These are phyloP conservation scores for Neonectria coccinea DNA, from an alignment of 2,329 filamentous ascomycete species.

Conservation along the genomic window DNA sequence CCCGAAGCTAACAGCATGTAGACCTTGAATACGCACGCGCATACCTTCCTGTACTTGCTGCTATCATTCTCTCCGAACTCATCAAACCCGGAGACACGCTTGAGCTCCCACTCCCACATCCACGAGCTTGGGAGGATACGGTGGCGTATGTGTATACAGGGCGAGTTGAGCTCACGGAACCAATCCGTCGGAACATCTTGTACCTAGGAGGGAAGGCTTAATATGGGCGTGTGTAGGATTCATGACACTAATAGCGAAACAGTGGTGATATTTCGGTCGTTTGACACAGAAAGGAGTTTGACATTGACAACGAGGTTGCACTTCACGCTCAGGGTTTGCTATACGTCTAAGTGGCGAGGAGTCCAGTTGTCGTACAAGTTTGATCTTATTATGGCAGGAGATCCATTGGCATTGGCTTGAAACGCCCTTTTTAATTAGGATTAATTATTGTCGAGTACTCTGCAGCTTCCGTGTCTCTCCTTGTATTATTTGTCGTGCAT, in stretches of 20 bases:
- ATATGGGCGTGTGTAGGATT: conserved; percentile 1
- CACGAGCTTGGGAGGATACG: conserved; percentile 67
- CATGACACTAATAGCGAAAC: no score
- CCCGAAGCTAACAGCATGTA: conserved; percentile 30
- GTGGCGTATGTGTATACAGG: conserved; percentile 68
- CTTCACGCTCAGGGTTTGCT: neutral
- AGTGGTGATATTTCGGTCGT: neutral
- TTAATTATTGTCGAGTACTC: neutral
- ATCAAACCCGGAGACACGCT: conserved; percentile 65
- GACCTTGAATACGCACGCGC: conserved; percentile 49
- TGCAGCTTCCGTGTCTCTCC: neutral
- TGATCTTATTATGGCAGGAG: neutral
- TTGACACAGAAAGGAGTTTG: neutral
- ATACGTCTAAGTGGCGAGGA: neutral
- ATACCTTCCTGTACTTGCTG: conserved; percentile 64
- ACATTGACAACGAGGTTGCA: neutral
- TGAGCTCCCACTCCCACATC: conserved; percentile 68
- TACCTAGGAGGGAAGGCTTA: conserved; percentile 65
- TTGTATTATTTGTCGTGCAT: neutral
- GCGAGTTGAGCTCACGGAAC: conserved; percentile 56
- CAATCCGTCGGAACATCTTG: conserved; percentile 64
- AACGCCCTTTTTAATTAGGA: no score
- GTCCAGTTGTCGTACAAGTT: neutral
- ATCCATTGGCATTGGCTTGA: neutral
- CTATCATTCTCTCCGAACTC: conserved; percentile 66